These are phyloP conservation scores for Inga oerstediana DNA, from an alignment of 306 rosid species.

Conservation along the genomic window DNA sequence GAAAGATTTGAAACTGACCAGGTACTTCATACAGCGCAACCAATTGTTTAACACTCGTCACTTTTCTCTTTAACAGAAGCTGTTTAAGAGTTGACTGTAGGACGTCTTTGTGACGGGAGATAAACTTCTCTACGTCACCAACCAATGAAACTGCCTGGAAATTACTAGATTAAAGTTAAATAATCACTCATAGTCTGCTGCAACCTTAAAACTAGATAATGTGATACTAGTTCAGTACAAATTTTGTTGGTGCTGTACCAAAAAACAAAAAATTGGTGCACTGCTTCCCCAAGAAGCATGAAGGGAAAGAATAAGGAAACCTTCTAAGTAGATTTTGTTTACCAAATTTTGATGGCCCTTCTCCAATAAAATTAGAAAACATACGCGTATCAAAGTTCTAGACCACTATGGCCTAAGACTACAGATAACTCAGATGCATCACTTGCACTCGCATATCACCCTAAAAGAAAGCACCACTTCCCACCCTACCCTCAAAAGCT, in stretches of 20 bases:
- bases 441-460: background rate
- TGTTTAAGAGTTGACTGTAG: slow-evolving; percentile 55
- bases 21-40: slow-evolving; percentile 53
- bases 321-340: background rate
- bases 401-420: background rate
- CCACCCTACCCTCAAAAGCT: background rate
- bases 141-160: slow-evolving; percentile 55
- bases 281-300: background rate
- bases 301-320: background rate
- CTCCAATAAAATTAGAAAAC: background rate
- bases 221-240: background rate
- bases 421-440: background rate
- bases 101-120: slow-evolving; percentile 56
- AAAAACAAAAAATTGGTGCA: background rate
- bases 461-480: background rate
- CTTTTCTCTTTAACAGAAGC: slow-evolving; percentile 58
- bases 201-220: slow-evolving; percentile 7
- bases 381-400: background rate
- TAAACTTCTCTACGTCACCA: slow-evolving; percentile 86
- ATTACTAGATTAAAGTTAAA: slow-evolving; percentile 11
- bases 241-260: too few species aligned
- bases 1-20: slow-evolving; percentile 46
- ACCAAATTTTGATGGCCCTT: background rate
- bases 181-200: background rate
- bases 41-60: slow-evolving; percentile 62